Percentiles rank a stretch among this genome's conserved stretches.
phyloP scores from a whole-genome alignment of 1,284 basidiomycete species.

The Ustilago cynodontis region DNA sequence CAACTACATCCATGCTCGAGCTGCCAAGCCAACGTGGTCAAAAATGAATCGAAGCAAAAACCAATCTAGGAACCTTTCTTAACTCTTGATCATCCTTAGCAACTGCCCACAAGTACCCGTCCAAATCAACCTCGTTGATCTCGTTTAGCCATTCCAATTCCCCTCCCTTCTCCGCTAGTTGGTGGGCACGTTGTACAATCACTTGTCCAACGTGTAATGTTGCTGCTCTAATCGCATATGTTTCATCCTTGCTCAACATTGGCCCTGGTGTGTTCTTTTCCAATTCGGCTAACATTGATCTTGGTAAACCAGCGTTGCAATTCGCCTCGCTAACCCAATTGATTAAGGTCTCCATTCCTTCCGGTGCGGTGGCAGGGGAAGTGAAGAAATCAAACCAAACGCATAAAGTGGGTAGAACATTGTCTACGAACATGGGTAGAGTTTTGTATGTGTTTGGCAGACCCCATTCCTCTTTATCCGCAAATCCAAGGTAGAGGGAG shows the following conservation, averaged over 20 bases:
- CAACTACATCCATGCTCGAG: not conserved
- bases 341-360: slow-evolving; percentile 21
- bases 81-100: slow-evolving; percentile 59
- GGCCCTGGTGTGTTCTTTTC: slow-evolving; percentile 30
- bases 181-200: slow-evolving; percentile 45
- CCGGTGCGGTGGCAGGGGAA: slow-evolving; percentile 71
- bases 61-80: slow-evolving; percentile 57
- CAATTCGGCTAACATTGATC: not conserved
- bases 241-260: slow-evolving; percentile 42
- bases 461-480: slow-evolving; percentile 56
- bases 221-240: slow-evolving; percentile 60
- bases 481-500: slow-evolving; percentile 75
- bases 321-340: slow-evolving; percentile 13
- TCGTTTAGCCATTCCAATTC: slow-evolving; percentile 34
- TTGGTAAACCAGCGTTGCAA: slow-evolving; percentile 12
- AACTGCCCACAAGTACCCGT: slow-evolving; percentile 64
- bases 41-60: slow-evolving; percentile 28
- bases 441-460: slow-evolving; percentile 67
- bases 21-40: not conserved
- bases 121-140: slow-evolving; percentile 62
- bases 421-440: slow-evolving; percentile 83
- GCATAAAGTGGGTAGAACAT: slow-evolving; percentile 85
- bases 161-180: slow-evolving; percentile 19
- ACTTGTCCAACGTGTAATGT: slow-evolving; percentile 51
- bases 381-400: slow-evolving; percentile 81